phyloP scores from a whole-genome alignment of 495 filamentous ascomycete genomes.

The Astrothelium macrocarpum region DNA sequence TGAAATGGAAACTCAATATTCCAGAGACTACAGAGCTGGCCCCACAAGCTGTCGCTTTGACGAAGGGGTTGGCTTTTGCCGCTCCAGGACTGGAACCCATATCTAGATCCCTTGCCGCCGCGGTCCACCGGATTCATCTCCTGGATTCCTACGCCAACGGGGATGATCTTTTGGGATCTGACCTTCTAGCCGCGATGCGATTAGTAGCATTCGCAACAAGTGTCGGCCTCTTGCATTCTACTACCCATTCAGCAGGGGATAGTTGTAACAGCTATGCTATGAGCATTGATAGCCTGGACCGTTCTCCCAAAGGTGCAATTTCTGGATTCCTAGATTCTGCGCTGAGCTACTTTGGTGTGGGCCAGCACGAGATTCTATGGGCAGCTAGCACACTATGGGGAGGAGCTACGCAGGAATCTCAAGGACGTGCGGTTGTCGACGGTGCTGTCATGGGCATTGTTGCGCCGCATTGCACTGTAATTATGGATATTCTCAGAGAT shows the following conservation, averaged over 20 bases:
- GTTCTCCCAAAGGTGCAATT: not conserved
- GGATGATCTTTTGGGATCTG: not conserved
- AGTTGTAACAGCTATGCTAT: not conserved
- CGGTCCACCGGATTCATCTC: not conserved
- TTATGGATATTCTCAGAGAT: conserved; percentile 1
- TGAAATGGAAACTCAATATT: not conserved
- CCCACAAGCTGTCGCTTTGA: not conserved
- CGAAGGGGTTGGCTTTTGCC: not conserved
- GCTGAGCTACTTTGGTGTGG: not conserved
- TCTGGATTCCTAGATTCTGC: not conserved
- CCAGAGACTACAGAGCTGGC: not conserved
- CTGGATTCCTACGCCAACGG: not conserved
- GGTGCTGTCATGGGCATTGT: not conserved
- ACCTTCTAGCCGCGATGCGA: not conserved
- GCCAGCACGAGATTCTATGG: not conserved
- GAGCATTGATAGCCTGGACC: not conserved
- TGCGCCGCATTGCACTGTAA: not conserved
- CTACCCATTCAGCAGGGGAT: not conserved
- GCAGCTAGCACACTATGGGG: not conserved
- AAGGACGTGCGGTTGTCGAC: not conserved
- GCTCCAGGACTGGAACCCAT: not conserved
- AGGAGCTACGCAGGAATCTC: not conserved
- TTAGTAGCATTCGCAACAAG: not conserved
- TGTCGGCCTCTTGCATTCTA: not conserved
- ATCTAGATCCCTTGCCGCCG: not conserved